A percentile compares a stretch with the other conserved stretches of the same genome.
Evolutionary conservation across 164 flowering plant genomes (phyloP).

Genomic region (Chimonanthus salicifolius): DNA sequence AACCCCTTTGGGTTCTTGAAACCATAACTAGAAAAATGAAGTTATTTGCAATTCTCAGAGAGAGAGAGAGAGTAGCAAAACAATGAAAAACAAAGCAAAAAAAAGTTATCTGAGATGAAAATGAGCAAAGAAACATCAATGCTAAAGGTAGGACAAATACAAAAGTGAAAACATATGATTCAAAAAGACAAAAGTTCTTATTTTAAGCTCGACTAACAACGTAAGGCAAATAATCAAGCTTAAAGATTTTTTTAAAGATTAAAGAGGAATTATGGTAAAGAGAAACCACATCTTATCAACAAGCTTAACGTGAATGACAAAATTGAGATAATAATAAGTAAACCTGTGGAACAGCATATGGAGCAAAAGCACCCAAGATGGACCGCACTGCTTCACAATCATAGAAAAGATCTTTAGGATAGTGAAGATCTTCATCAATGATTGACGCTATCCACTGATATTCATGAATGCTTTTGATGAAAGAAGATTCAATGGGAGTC

Average conservation of each 20-base stretch:
- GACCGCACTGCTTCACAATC: slow-evolving; percentile 72
- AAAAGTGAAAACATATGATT: no score
- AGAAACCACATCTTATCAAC: not conserved
- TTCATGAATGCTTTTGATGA: slow-evolving; percentile 43
- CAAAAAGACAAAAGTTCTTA: no score
- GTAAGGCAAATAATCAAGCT: no score
- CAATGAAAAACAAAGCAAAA: no score
- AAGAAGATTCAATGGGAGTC: slow-evolving; percentile 50
- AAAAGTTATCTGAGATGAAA: not conserved
- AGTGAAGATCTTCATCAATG: slow-evolving; percentile 60
- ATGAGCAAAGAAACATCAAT: not conserved
- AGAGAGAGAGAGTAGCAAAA: no score
- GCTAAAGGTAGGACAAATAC: not conserved
- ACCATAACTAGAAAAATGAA: no score
- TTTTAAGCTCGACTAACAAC: no score
- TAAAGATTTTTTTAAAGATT: no score
- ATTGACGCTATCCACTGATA: slow-evolving; percentile 62
- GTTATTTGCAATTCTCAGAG: no score
- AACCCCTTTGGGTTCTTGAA: no score
- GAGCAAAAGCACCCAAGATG: slow-evolving; percentile 66
- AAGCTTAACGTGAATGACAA: slow-evolving; percentile 3
- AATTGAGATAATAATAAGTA: slow-evolving; percentile 10
- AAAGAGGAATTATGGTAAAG: not conserved
- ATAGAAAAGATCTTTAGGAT: slow-evolving; percentile 68
- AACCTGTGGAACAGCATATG: slow-evolving; percentile 91